These are phyloP conservation scores for Cyberlindnera mycetangii DNA, from an alignment of 805 yeast species.

Conservation along the genomic window DNA sequence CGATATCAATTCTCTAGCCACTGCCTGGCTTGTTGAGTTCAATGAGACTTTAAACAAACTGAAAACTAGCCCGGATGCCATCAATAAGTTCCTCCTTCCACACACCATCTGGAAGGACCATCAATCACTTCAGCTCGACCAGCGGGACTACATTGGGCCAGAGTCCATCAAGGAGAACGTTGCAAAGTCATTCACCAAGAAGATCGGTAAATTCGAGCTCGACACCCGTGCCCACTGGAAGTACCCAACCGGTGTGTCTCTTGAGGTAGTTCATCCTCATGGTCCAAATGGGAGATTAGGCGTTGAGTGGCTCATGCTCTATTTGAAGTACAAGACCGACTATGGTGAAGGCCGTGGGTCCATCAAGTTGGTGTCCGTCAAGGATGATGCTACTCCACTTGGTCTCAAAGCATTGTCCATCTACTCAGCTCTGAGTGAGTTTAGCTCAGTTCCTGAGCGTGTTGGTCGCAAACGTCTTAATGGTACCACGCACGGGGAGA, in stretches of 20 bases:
- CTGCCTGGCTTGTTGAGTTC: conserved; percentile 32
- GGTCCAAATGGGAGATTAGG: conserved; percentile 26
- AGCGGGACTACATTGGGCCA: conserved; percentile 32
- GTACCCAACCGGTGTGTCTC: conserved; percentile 30
- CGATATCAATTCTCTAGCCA: conserved; percentile 25
- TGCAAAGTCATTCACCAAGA: conserved; percentile 13
- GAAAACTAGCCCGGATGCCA: conserved; percentile 12
- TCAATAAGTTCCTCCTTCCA: conserved; percentile 28
- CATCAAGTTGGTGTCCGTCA: conserved; percentile 32
- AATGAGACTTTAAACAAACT: conserved; percentile 23
- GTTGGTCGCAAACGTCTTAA: conserved; percentile 32
- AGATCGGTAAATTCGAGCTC: conserved; percentile 29
- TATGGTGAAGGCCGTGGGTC: conserved; percentile 36
- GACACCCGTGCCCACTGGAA: conserved; percentile 32
- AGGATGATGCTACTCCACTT: conserved; percentile 27
- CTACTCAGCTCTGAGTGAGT: conserved; percentile 35
- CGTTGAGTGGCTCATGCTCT: conserved; percentile 36
- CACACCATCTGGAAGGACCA: conserved; percentile 40
- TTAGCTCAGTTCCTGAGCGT: conserved; percentile 32
- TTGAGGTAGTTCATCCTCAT: conserved; percentile 30
- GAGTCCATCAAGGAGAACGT: conserved; percentile 28
- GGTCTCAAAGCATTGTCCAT: conserved; percentile 34
- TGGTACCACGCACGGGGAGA: conserved; percentile 41
- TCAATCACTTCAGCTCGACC: conserved; percentile 32
- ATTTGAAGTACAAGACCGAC: conserved; percentile 30